These are phyloP conservation scores for Fusarium oxysporum DNA, from an alignment of 2,329 filamentous ascomycete genomes.

Conservation along the genomic window DNA sequence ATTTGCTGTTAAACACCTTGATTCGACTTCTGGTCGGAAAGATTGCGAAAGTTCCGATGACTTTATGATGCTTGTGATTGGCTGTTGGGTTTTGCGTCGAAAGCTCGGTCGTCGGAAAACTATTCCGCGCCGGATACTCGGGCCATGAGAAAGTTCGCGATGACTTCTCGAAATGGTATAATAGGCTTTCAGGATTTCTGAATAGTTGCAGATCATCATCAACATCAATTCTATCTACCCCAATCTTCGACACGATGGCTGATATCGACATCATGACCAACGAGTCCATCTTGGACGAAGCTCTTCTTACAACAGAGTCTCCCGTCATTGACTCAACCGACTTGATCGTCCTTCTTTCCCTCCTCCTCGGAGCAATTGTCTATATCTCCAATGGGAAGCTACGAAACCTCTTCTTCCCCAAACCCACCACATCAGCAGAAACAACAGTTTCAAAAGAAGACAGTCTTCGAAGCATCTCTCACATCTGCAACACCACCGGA, in stretches of 20 bases:
- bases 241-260: neutral
- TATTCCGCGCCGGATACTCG: neutral
- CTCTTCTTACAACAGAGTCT: neutral
- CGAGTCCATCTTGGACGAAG: neutral
- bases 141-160: neutral
- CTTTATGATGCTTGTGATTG: neutral
- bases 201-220: neutral
- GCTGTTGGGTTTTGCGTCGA: fast-evolving
- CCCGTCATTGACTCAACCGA: neutral
- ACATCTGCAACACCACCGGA: constrained; percentile 1
- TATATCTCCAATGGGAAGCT: neutral
- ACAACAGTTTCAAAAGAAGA: neutral
- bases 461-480: constrained; percentile 1
- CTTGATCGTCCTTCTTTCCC: neutral
- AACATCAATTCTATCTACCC: neutral
- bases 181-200: neutral
- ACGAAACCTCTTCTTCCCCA: fast-evolving
- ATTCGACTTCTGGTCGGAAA: neutral
- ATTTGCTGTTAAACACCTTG: fast-evolving
- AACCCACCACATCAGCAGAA: neutral
- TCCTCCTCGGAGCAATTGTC: neutral
- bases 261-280: neutral
- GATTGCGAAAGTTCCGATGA: neutral
- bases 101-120: neutral
- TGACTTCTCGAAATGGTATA: neutral